Conservation (phyloP, 345 rosid species). For the Lagerstroemia speciosa region DNA sequence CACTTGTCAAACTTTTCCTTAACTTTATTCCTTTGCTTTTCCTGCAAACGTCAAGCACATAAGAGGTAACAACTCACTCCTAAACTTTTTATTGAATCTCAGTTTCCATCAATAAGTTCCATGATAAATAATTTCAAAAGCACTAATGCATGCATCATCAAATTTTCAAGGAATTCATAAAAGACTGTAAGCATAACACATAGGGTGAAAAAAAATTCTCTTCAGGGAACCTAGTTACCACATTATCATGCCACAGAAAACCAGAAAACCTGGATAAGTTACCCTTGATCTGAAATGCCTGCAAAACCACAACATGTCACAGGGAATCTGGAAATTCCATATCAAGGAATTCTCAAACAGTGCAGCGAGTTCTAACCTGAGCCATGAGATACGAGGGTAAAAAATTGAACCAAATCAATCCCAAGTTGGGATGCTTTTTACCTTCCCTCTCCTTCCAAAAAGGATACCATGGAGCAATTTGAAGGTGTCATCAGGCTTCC, state of each 20-base stretch:
- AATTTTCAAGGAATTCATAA: background rate
- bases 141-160: background rate
- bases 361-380: background rate
- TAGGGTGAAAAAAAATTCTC: background rate
- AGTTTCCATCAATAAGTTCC: background rate
- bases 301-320: conserved; percentile 26
- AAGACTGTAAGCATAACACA: background rate
- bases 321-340: background rate
- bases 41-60: conserved; percentile 36
- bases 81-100: background rate
- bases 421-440: conserved; percentile 16
- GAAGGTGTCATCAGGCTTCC: conserved; percentile 68
- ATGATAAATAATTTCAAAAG: background rate
- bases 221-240: conserved; percentile 35
- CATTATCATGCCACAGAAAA: conserved; percentile 79
- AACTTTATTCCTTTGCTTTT: conserved; percentile 61
- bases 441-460: conserved; percentile 84
- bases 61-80: background rate
- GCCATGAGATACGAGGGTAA: background rate
- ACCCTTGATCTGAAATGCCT: conserved; percentile 80
- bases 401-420: background rate
- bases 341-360: background rate
- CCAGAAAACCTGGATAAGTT: conserved; percentile 85
- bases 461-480: conserved; percentile 68
- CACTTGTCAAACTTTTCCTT: conserved; percentile 82